These are phyloP conservation scores for Rhizoclosmatium globosum DNA, from an alignment of 192 early-diverging fungal species.

Conservation along the genomic window DNA sequence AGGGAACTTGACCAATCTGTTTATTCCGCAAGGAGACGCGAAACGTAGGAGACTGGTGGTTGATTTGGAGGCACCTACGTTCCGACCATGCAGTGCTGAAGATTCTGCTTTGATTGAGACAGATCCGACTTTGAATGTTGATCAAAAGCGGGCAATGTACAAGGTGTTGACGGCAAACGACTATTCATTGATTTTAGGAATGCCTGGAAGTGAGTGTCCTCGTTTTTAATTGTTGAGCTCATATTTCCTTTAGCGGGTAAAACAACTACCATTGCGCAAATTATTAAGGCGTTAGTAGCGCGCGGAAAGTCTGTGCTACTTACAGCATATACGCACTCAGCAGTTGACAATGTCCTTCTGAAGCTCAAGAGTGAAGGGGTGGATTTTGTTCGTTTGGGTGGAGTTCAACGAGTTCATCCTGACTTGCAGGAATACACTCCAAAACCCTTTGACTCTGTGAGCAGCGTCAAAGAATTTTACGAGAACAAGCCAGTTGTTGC, in stretches of 20 bases:
- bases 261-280: conserved; percentile 85
- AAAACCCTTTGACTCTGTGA: conserved; percentile 60
- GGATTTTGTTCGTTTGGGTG: conserved; percentile 79
- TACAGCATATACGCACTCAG: conserved; percentile 90
- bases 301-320: conserved; percentile 82
- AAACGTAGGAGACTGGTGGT: conserved; percentile 79
- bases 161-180: conserved; percentile 82
- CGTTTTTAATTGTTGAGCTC: neutral
- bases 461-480: conserved; percentile 70
- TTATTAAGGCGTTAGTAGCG: conserved; percentile 73
- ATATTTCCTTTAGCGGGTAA: conserved; percentile 73
- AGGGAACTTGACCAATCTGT: conserved; percentile 80
- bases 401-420: conserved; percentile 53
- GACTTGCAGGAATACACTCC: conserved; percentile 45
- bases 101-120: neutral
- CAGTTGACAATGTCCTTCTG: conserved; percentile 90
- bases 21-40: conserved; percentile 59
- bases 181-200: conserved; percentile 91
- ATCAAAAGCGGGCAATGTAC: conserved; percentile 75
- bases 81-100: conserved; percentile 39
- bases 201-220: conserved; percentile 79
- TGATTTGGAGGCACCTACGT: conserved; percentile 76
- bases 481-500: conserved; percentile 74
- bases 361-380: conserved; percentile 79
- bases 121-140: conserved; percentile 67